Evolutionary conservation across 2,329 filamentous ascomycete species (phyloP), one percentile per base, ranked within the genome.

Genomic region (Blastomyces silverae): DNA sequence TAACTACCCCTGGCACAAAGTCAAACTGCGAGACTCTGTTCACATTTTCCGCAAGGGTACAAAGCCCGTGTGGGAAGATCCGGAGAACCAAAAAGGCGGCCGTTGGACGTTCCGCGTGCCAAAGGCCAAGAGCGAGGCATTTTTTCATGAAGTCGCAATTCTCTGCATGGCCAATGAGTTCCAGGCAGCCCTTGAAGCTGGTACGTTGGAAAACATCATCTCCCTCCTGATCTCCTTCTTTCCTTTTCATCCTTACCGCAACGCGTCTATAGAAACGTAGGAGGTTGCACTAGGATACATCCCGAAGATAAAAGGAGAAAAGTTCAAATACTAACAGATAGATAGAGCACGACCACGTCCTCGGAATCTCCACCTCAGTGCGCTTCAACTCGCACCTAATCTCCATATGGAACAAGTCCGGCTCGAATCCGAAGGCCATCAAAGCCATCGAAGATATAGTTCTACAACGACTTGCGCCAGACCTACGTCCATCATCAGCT

Each of bases 91-190:
- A 66, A 83, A 87, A 67, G 93, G 93, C 62, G 93, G 93, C 61
- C 89, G 89, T 75, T 97, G 91, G 91, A 95, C 91, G 28, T 96
- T 97, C 78, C 87, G 92, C 61, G 88, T 97, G 56, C 87, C 88
- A 68, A 96, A 96, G 81, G 83, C 82, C 67, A 83, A 84, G 6
- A 83, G 82, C 2, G 84, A 86, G 2, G 88, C 70, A 3, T 76
- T 76, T 64, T 76, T 76, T 50, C 74, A 76, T 65, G 74, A 76
- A 65, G 70, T 75, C 66, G 70, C 71, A 17, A 74, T 76, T 62
- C 64, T 76, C 37, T 72, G 70, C 60, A 72, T 76, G 71, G 74
- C 74, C 50, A 76, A 73, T 70, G 76, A 79, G 68, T 73, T 79
- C 63, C 76, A 78, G 68, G 75, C 73, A 88, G 71, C 89, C 90